phyloP scores from a whole-genome alignment of 163 green algal species.

The Chloromonas sp. region DNA sequence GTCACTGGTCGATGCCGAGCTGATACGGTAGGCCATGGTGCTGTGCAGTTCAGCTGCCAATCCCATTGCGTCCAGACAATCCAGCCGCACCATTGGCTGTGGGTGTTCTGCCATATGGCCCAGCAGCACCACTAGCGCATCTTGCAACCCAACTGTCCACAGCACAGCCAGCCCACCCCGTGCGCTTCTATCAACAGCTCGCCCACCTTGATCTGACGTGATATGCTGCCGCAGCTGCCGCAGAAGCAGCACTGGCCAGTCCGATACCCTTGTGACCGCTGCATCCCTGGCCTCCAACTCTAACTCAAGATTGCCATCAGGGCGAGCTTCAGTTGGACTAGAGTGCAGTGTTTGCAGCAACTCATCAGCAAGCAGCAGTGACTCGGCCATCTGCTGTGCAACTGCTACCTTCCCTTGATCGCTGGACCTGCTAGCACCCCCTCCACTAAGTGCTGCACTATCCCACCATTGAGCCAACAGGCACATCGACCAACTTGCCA shows the following conservation, averaged over 20 bases:
- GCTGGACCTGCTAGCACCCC: too few species aligned
- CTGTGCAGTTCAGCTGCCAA: background rate
- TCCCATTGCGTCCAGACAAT: background rate
- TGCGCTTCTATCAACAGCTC: background rate
- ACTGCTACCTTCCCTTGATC: background rate
- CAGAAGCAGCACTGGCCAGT: background rate
- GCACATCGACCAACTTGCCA: too few species aligned
- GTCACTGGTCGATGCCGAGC: too few species aligned
- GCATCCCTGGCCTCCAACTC: too few species aligned
- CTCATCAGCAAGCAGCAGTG: background rate
- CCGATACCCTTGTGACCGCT: background rate
- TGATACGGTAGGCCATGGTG: too few species aligned
- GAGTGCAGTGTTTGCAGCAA: background rate
- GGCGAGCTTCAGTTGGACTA: background rate
- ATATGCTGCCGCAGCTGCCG: background rate
- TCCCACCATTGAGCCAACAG: too few species aligned
- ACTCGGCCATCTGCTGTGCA: background rate
- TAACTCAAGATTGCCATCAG: background rate
- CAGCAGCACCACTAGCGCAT: background rate
- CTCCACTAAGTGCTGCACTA: too few species aligned
- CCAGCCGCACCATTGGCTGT: background rate
- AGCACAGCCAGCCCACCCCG: background rate
- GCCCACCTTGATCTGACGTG: too few species aligned
- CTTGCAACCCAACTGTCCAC: background rate
- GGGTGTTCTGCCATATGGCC: background rate